Percentiles rank a stretch among this genome's conserved stretches.
phyloP scores from a whole-genome alignment of 257 asterid species.

The Scutellaria barbata region DNA sequence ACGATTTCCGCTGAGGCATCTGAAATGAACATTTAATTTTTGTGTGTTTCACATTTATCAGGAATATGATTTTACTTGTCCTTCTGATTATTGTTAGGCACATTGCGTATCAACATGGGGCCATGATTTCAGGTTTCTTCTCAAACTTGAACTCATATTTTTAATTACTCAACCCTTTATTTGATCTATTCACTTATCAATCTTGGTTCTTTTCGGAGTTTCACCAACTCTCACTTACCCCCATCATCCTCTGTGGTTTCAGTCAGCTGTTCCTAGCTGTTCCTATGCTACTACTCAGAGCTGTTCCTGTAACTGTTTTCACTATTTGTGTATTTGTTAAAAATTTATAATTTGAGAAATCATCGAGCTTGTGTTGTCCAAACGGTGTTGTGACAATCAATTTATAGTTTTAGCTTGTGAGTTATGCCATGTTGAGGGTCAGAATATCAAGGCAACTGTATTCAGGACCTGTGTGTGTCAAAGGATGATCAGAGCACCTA shows the following conservation, averaged over 20 bases:
- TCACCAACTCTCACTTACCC: background rate
- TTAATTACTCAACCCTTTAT: slow-evolving; percentile 19
- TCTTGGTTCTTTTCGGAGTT: slow-evolving; percentile 1
- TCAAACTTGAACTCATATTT: slow-evolving; percentile 36
- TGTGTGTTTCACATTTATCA: slow-evolving; percentile 11
- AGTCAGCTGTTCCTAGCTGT: background rate
- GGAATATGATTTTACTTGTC: slow-evolving; percentile 31
- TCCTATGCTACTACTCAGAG: background rate
- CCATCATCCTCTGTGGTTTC: slow-evolving; percentile 8
- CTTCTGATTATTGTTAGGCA: slow-evolving; percentile 60
- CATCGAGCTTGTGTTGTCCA: background rate
- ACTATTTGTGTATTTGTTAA: background rate
- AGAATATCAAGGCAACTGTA: slow-evolving; percentile 2
- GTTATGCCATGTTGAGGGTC: slow-evolving; percentile 18
- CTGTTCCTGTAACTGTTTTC: background rate
- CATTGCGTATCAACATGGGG: slow-evolving; percentile 99
- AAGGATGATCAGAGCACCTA: slow-evolving; percentile 5
- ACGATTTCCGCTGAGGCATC: slow-evolving; percentile 34
- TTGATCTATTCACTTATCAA: slow-evolving; percentile 22
- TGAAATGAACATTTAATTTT: slow-evolving; percentile 23
- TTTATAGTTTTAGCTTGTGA: slow-evolving; percentile 13
- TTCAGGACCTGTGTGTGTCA: background rate
- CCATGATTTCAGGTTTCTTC: slow-evolving; percentile 88
- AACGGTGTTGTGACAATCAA: slow-evolving; percentile 2
- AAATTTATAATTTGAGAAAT: slow-evolving; percentile 2